Evolutionary conservation across 257 asterid genomes (phyloP).

Genomic region (Penstemon newberryi): DNA sequence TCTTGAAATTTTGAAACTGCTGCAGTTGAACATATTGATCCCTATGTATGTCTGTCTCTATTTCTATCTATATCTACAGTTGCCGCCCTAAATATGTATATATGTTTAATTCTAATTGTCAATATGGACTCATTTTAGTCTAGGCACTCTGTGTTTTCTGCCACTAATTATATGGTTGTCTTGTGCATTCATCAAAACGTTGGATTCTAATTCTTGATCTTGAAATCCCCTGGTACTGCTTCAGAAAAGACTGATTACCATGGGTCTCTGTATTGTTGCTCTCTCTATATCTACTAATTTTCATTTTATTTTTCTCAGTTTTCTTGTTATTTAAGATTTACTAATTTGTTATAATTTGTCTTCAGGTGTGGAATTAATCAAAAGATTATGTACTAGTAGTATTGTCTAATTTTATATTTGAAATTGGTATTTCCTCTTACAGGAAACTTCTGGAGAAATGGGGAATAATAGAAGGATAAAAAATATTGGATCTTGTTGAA

Average conservation of each 20-base stretch:
- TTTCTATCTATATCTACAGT: no score
- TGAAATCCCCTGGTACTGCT: constrained; percentile 1
- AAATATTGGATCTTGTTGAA: not conserved
- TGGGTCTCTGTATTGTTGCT: not conserved
- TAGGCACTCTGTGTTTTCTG: no score
- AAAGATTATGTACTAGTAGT: not conserved
- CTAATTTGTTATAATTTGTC: constrained; percentile 14
- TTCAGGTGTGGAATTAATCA: not conserved
- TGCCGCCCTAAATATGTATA: no score
- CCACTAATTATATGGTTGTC: no score
- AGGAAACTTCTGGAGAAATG: not conserved
- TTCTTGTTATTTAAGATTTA: not conserved
- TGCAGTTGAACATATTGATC: no score
- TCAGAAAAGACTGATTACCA: constrained; percentile 17
- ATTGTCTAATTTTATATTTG: not conserved
- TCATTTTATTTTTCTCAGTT: constrained; percentile 9
- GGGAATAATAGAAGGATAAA: not conserved
- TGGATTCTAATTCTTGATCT: constrained; percentile 11
- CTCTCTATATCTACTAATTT: not conserved
- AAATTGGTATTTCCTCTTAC: constrained; percentile 5
- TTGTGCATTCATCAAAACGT: constrained; percentile 28
- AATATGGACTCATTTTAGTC: not conserved
- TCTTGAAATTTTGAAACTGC: not conserved
- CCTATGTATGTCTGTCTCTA: no score
- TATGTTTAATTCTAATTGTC: not conserved